Conservation (phyloP, 768 basidiomycete species). For the Leucogyrophana mollusca region DNA sequence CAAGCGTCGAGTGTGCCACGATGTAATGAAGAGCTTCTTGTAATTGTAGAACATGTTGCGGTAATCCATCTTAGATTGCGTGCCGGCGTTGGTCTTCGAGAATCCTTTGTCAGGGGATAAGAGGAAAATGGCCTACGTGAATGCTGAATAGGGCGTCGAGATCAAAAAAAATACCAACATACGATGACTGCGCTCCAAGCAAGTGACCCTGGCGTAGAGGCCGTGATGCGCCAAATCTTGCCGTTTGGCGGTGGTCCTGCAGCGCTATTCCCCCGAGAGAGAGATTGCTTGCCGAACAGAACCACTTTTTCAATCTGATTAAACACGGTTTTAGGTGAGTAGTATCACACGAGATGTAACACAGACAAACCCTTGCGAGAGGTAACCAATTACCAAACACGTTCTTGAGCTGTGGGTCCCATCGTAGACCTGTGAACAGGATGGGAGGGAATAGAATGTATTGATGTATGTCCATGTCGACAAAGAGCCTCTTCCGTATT, state of each 20-base stretch:
- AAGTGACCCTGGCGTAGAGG: slow-evolving; percentile 1
- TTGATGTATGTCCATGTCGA: neutral
- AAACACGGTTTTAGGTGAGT: neutral
- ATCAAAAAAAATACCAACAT: neutral
- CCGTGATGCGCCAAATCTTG: neutral
- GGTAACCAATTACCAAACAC: slow-evolving; percentile 3
- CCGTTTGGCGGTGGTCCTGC: neutral
- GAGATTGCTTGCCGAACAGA: no score
- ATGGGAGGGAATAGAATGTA: slow-evolving; percentile 4
- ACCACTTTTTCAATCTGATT: no score
- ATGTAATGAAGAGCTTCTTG: slow-evolving; percentile 3
- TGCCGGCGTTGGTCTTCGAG: no score
- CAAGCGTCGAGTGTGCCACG: neutral
- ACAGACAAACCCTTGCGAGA: slow-evolving; percentile 2
- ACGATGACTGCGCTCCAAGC: slow-evolving; percentile 1
- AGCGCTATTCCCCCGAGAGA: no score
- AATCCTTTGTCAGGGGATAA: no score
- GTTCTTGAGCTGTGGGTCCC: neutral
- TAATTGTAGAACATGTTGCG: neutral
- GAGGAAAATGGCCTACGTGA: no score
- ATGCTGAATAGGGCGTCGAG: no score
- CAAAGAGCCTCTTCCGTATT: no score
- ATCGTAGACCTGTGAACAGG: neutral
- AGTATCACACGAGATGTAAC: neutral
- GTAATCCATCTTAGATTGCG: neutral